phyloP scores from a whole-genome alignment of 2,329 filamentous ascomycete species.

The Neurospora sp. region DNA sequence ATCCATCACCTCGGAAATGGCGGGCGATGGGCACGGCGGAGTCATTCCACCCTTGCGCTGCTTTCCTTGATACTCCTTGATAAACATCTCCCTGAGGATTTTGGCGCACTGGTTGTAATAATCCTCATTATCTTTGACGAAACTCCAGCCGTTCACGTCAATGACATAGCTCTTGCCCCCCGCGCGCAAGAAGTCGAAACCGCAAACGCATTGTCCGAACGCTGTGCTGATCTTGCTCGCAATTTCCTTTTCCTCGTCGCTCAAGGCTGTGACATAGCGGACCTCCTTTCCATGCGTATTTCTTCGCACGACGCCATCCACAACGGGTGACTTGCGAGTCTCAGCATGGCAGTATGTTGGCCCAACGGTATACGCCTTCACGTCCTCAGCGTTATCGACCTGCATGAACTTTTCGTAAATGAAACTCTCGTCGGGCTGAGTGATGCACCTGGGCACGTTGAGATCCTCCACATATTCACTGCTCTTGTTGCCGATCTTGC shows the following conservation, averaged over 20 bases:
- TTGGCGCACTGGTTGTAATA: conserved; percentile 89
- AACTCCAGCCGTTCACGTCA: conserved; percentile 98
- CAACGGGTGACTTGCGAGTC: conserved; percentile 92
- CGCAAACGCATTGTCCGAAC: conserved; percentile 91
- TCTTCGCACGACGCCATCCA: conserved; percentile 88
- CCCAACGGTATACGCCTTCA: conserved; percentile 97
- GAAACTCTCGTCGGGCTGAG: conserved; percentile 74
- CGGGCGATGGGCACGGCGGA: conserved; percentile 41
- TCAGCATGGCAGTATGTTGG: conserved; percentile 91
- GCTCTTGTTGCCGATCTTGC: conserved; percentile 98
- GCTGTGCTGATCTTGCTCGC: conserved; percentile 82
- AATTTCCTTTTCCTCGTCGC: conserved; percentile 70
- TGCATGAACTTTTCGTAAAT: conserved; percentile 96
- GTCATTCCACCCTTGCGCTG: conserved; percentile 52
- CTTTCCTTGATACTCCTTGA: conserved; percentile 53
- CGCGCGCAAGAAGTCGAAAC: conserved; percentile 86
- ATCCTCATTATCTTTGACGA: conserved; percentile 98
- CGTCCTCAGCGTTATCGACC: conserved; percentile 94
- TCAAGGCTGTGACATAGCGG: conserved; percentile 83
- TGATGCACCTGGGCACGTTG: conserved; percentile 67
- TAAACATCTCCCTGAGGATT: conserved; percentile 81
- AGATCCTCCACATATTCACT: conserved; percentile 83
- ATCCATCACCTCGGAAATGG: conserved; percentile 25
- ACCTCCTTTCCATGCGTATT: conserved; percentile 98
- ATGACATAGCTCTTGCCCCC: conserved; percentile 92